Base-by-base conservation (phyloP, 129 eudicot species). In the Ambrosia trifida region DNA sequence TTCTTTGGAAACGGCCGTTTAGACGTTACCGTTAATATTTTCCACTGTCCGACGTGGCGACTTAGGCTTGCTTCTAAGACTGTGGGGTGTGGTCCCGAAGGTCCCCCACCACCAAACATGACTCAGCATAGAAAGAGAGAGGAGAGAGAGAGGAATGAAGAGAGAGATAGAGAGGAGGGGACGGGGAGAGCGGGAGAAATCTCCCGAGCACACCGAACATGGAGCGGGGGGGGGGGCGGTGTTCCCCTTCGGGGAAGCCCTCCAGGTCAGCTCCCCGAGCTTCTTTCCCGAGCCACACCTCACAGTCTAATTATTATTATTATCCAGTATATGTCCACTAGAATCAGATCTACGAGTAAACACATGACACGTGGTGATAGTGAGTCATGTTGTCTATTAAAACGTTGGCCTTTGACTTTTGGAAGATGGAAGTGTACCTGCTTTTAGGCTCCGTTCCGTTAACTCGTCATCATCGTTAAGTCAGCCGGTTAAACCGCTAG, bases 21-120 rank as follows among this genome's bases (percentile, higher is more conserved):
- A 11, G 43, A n/a, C 20, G 57, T 43, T 43, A 58, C 56, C 56
- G 50, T 31, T 64, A 24, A 17, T 24, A 7, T 24, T 14, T 53
- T 44, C 24, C 12, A 17, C 14, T 7, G 12, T 76, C 80, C 64
- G 18, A 68, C 64, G 80, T 76, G 81, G 81, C 69, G 12, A 24
- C 36, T 36, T 0, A 38, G 50, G 14, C n/a, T 70, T 70, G 51
- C 63, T 72, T 53, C 20, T 18, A 57, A 41, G n/a, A n/a, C n/a
- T n/a, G n/a, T n/a, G n/a, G n/a, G n/a, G n/a, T n/a, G n/a, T n/a
- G n/a, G n/a, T n/a, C n/a, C n/a, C n/a, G n/a, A n/a, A n/a, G n/a
- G n/a, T n/a, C n/a, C n/a, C n/a, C n/a, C n/a, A n/a, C n/a, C n/a
- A n/a, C n/a, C n/a, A n/a, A n/a, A n/a, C n/a, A n/a, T n/a, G n/a